phyloP scores from a whole-genome alignment of 352 stramenopile species.

The Globisporangium acanthophoron region DNA sequence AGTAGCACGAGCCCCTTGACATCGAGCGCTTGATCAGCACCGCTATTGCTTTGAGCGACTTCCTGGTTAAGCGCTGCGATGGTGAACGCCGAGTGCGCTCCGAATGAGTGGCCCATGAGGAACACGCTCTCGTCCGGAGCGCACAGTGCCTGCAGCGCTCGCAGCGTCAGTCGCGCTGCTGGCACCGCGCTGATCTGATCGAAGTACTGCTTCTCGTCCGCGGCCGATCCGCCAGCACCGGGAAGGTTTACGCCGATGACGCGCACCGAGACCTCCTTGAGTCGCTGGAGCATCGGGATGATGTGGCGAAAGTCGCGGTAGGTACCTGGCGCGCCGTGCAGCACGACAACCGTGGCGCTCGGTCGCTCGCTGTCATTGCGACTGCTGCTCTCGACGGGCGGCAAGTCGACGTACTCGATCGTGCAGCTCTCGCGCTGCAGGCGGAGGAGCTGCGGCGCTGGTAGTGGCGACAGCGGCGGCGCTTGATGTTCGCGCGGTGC shows the following conservation, averaged over 20 bases:
- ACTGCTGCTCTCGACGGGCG: neutral
- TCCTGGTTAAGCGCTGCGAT: slow-evolving; percentile 30
- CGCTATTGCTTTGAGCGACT: neutral
- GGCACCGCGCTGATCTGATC: slow-evolving; percentile 27
- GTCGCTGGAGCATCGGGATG: slow-evolving; percentile 18
- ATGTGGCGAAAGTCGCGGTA: slow-evolving; percentile 38
- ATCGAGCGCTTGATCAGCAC: neutral
- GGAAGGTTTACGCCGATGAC: slow-evolving; percentile 36
- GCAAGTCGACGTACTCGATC: slow-evolving; percentile 17
- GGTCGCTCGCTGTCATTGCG: neutral
- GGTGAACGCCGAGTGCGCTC: slow-evolving; percentile 41
- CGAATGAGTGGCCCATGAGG: slow-evolving; percentile 48
- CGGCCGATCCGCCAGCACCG: slow-evolving; percentile 26
- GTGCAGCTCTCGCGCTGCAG: slow-evolving; percentile 3
- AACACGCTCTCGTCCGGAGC: slow-evolving; percentile 23
- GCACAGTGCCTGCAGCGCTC: slow-evolving; percentile 27
- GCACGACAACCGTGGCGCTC: slow-evolving; percentile 24
- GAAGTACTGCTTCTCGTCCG: slow-evolving; percentile 22
- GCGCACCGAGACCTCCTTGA: slow-evolving; percentile 3
- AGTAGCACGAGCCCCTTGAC: slow-evolving; percentile 37
- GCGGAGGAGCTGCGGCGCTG: slow-evolving; percentile 6
- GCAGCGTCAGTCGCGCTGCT: slow-evolving; percentile 22
- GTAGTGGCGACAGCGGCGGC: slow-evolving; percentile 8
- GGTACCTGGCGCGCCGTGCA: slow-evolving; percentile 38
- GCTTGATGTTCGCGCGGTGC: slow-evolving; percentile 6